Percentiles rank a stretch among this genome's conserved stretches.
These are phyloP conservation scores for Scedosporium apiospermum DNA, from an alignment of 2,329 filamentous ascomycete genomes.

Conservation along the genomic window DNA sequence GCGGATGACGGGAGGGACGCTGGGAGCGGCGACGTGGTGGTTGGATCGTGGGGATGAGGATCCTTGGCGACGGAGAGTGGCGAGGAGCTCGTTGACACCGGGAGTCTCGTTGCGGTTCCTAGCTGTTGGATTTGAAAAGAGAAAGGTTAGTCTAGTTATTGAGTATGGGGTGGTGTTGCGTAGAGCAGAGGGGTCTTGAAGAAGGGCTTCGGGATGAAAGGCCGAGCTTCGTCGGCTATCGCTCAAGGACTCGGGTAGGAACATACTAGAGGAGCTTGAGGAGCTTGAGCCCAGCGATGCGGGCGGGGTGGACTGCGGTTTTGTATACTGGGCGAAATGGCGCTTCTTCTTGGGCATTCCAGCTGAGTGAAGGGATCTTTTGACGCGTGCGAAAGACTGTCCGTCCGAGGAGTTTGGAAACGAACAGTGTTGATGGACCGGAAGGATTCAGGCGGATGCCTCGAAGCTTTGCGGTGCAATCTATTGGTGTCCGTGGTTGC, in stretches of 20 bases:
- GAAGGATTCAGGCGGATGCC: no score
- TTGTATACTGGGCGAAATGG: conserved; percentile 44
- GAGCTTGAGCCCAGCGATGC: conserved; percentile 10
- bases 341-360: conserved; percentile 53
- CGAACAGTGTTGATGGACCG: no score
- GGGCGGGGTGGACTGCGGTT: conserved; percentile 45
- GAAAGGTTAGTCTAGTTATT: conserved; percentile 5
- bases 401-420: no score
- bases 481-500: no score
- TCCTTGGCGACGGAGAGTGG: conserved; percentile 41
- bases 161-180: not conserved
- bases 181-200: not conserved
- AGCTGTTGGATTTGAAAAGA: not conserved
- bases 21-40: conserved; percentile 31
- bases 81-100: conserved; percentile 51
- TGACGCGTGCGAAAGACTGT: no score
- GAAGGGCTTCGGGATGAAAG: not conserved
- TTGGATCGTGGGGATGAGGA: conserved; percentile 14
- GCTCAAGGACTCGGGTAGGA: not conserved
- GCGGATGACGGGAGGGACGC: conserved; percentile 48
- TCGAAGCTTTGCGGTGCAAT: no score
- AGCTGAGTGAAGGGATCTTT: not conserved
- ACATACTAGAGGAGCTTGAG: conserved; percentile 8
- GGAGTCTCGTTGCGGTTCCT: not conserved
- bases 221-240: not conserved